phyloP scores from a whole-genome alignment of 768 basidiomycete species.

The Leccinum broughii region DNA sequence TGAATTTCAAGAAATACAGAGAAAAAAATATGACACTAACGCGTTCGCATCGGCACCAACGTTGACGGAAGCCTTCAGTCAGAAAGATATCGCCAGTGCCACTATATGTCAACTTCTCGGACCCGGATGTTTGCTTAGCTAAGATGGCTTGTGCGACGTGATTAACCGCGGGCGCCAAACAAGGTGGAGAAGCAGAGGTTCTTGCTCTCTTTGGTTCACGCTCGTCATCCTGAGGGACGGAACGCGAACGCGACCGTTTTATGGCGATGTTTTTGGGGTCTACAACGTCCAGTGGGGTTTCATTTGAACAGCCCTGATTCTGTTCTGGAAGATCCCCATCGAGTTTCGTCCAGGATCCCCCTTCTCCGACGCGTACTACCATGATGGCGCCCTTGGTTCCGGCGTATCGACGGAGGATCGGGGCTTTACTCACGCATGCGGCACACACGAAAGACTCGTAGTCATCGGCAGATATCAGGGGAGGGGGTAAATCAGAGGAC shows the following conservation, averaged over 20 bases:
- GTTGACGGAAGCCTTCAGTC: constrained; percentile 66
- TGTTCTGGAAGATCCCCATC: constrained; percentile 28
- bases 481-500: constrained; percentile 65
- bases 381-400: constrained; percentile 69
- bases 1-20: constrained; percentile 1
- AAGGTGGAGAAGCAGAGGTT: constrained; percentile 39
- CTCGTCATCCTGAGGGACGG: constrained; percentile 28
- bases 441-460: constrained; percentile 80
- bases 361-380: constrained; percentile 53
- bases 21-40: constrained; percentile 38
- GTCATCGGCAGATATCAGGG: constrained; percentile 63
- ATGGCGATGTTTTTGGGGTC: constrained; percentile 17
- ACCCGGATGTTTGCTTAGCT: constrained; percentile 13
- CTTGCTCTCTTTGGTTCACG: constrained; percentile 46
- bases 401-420: constrained; percentile 58
- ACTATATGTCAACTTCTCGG: constrained; percentile 28
- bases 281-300: constrained; percentile 27
- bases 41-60: constrained; percentile 75
- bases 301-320: neutral
- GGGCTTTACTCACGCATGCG: constrained; percentile 58
- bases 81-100: constrained; percentile 77
- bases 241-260: constrained; percentile 48
- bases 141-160: constrained; percentile 48
- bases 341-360: constrained; percentile 54
- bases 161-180: constrained; percentile 58